Base-by-base conservation (phyloP, 768 basidiomycete genomes). In the Suillus paluster region DNA sequence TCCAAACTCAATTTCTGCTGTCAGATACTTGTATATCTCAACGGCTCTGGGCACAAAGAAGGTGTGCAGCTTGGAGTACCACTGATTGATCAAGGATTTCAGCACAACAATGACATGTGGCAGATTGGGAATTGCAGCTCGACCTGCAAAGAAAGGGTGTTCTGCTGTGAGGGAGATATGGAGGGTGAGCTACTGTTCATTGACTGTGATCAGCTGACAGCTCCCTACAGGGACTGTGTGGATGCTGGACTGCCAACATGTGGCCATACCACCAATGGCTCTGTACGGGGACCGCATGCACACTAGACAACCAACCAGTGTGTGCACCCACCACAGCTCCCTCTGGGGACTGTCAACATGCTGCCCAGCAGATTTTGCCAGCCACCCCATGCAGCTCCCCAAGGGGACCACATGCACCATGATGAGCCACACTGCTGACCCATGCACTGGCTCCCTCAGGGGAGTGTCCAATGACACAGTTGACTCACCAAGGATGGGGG, bases 21-120 rank as follows among this genome's bases (percentile, higher is more conserved):
- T 59, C 0, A 46, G 58, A 27, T 30, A 59, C 0, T 23, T 25
- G 5, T 59, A 50, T 0, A 59, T 49, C 2, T 59, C 58, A 5
- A 59, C 9, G 33, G 34, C n/a, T 15, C 34, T 49, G 4, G 45
- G 46, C 6, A 30, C 11, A 9, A 49, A 49, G 17, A 59, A 59
- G 1, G 45, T 59, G 4, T 25, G 15, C 0, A 59, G n/a, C 14
- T 59, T 46, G 0, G 58, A 49, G 46, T 15, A 23, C 58, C 58
- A 59, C 14, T 59, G 58, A 21, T 3, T 34, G 10, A 6, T 23
- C 0, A 59, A 5, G 1, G 45, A 46, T 21, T 59, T 59, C 0
- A 46, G 58, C 1, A 50, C 58, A 0, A 48, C 23, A 12, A 59
- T 50, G 25, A 59, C 14, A 10, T 59, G 58, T 14, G 58, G 58